Evolutionary conservation across 2,329 filamentous ascomycete species (phyloP), one percentile per base, ranked within the genome.

Genomic region (Teratosphaeriaceae sp.): DNA sequence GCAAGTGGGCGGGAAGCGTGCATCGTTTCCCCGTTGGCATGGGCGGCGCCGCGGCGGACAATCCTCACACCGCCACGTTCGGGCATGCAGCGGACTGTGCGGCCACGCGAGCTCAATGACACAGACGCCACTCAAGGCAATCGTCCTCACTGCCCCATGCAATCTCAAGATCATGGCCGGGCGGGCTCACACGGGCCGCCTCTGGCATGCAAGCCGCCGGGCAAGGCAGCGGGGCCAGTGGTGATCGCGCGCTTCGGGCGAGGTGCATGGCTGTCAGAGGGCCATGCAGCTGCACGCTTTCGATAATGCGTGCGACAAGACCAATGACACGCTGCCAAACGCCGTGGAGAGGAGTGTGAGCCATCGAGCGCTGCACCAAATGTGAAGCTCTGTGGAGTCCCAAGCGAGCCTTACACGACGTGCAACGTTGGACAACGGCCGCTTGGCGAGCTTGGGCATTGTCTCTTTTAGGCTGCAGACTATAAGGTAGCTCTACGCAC

Each of bases 61-160:
- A 20, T 34, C 20, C 31, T 5, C 31, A 34, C 31, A 34, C 31
- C 31, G 31, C n/a, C 31, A 34, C 31, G 31, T 34, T 34, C 31
- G 20, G n/a, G n/a, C n/a, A n/a, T n/a, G n/a, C n/a, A n/a, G n/a
- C n/a, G n/a, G n/a, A n/a, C n/a, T n/a, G n/a, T n/a, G n/a, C n/a
- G n/a, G n/a, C 31, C 31, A 34, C 31, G 31, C 31, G 31, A 34
- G 31, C 31, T 34, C 31, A 34, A 18, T 34, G 9, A 18, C 31
- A 34, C 31, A 34, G 15, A 19, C 15, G 18, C 31, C 31, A 19
- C 18, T 34, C 31, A 34, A 30, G 31, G n/a, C n/a, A n/a, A 34
- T 9, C 5, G 18, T 12, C 12, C 15, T 3, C 18, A 19, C 11
- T 12, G 6, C 9, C 20, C 31, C 31, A 34, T 18, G 31, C 31